Percentiles rank a stretch among this genome's conserved stretches.
These are phyloP conservation scores for Paecilomyces variotii DNA, from an alignment of 2,329 filamentous ascomycete species.

Conservation along the genomic window DNA sequence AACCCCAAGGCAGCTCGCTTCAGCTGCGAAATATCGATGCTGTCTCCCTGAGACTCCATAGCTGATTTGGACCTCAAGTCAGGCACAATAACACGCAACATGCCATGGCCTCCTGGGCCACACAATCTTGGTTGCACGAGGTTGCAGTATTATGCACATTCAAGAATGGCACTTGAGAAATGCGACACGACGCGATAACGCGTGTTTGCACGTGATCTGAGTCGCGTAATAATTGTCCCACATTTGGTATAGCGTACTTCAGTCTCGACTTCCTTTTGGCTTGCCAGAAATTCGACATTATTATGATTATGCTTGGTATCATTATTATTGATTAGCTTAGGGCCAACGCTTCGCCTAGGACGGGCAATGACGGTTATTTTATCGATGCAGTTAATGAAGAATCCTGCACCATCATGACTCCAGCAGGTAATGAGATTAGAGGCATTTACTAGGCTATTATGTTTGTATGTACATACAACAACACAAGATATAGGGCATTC, in stretches of 20 bases:
- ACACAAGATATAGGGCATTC: background rate
- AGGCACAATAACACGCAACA: background rate
- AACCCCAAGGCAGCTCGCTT: conserved; percentile 34
- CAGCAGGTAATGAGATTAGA: background rate
- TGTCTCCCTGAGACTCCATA: conserved; percentile 35
- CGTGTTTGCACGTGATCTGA: conserved; percentile 1
- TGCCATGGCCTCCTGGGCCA: background rate
- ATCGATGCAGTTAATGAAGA: background rate
- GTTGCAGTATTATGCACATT: background rate
- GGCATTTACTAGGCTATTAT: background rate
- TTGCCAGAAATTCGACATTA: background rate
- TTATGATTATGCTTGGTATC: no score
- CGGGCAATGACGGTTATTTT: background rate
- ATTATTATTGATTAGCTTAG: no score
- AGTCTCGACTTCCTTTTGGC: background rate
- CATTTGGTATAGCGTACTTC: background rate
- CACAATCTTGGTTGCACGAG: background rate
- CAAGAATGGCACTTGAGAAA: background rate
- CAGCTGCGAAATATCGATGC: conserved; percentile 31
- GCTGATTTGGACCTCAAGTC: background rate
- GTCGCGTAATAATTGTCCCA: background rate
- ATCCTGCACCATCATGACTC: background rate
- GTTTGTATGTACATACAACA: background rate
- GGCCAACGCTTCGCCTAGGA: background rate
- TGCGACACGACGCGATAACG: conserved; percentile 1